Conservation (phyloP, 768 basidiomycete genomes). For the Rhodotorula taiwanensis region DNA sequence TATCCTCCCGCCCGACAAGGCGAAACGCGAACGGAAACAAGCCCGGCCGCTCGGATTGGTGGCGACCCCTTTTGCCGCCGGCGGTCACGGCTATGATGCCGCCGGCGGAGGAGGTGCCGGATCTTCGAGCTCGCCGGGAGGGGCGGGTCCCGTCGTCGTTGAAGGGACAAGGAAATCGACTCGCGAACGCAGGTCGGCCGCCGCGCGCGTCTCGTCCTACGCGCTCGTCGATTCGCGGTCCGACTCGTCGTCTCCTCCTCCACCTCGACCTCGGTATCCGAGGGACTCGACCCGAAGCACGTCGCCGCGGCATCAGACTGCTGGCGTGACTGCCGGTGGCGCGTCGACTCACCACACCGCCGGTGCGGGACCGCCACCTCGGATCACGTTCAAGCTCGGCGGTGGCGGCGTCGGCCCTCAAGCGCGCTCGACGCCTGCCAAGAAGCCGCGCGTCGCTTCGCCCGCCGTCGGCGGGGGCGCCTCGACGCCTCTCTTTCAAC, state of each 20-base stretch:
- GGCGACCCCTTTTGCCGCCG: not conserved
- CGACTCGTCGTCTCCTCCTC: not conserved
- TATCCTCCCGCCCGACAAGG: not conserved
- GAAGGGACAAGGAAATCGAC: constrained; percentile 13
- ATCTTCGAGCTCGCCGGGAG: too few relatives aligned
- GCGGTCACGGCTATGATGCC: too few relatives aligned
- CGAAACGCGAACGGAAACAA: constrained; percentile 12
- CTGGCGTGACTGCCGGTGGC: too few relatives aligned
- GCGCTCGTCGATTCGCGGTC: not conserved
- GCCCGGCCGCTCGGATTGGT: constrained; percentile 14
- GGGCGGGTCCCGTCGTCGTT: too few relatives aligned
- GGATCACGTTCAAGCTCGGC: constrained; percentile 1
- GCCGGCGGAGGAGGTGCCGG: too few relatives aligned
- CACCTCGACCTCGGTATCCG: too few relatives aligned
- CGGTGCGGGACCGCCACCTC: too few relatives aligned
- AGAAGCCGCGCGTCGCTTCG: not conserved
- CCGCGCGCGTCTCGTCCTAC: not conserved
- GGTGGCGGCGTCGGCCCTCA: too few relatives aligned
- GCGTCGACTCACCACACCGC: too few relatives aligned
- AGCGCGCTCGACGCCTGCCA: not conserved
- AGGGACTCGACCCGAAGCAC: too few relatives aligned
- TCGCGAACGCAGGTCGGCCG: too few relatives aligned
- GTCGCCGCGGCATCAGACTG: too few relatives aligned
- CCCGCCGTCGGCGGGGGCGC: not conserved
- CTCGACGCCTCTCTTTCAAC: constrained; percentile 1